Conservation (phyloP, 2,329 filamentous ascomycete genomes). For the Pestalotiopsis fici region DNA sequence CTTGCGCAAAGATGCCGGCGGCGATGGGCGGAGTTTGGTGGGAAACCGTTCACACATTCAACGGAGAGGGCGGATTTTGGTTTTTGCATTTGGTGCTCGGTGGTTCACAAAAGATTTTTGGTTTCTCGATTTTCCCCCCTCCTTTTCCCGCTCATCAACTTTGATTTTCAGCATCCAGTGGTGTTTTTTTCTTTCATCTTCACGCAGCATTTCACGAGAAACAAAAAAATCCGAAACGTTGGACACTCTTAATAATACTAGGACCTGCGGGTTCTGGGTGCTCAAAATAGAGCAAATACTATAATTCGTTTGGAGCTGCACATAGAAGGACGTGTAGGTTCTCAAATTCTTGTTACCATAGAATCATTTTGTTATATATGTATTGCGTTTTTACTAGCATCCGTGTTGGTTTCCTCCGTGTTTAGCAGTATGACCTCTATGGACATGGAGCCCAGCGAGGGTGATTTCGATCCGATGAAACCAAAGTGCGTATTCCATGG, state of each 20-base stretch:
- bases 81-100: neutral
- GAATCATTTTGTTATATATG: neutral
- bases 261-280: neutral
- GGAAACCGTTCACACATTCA: neutral
- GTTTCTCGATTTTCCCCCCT: neutral
- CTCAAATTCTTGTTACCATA: neutral
- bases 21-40: neutral
- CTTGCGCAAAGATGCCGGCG: too few species aligned
- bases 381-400: neutral
- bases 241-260: neutral
- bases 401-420: neutral
- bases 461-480: too few species aligned
- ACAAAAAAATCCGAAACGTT: neutral
- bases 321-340: neutral
- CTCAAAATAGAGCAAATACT: neutral
- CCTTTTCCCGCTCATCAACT: neutral
- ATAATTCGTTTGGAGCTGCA: conserved; percentile 1
- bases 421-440: neutral
- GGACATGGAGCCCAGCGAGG: too few species aligned
- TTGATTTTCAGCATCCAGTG: neutral
- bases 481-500: too few species aligned
- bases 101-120: neutral
- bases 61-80: neutral
- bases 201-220: neutral
- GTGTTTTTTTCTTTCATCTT: neutral